Conservation (phyloP, 139 green algal genomes). For the Trebouxia sp. region DNA sequence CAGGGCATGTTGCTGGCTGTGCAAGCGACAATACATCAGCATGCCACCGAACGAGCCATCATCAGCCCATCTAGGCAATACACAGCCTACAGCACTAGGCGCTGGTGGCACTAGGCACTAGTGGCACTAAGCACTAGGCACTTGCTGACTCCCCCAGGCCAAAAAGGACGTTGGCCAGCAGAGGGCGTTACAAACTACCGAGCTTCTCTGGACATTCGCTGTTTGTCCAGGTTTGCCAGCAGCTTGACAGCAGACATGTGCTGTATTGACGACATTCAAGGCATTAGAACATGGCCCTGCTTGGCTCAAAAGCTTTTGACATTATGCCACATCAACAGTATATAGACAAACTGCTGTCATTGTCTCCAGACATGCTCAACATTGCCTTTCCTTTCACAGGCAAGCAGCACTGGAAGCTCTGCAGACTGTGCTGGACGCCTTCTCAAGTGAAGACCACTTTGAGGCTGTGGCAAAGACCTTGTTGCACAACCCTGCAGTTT, state of each 20-base stretch:
- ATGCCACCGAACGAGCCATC: too few relatives aligned
- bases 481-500: slow-evolving; percentile 24
- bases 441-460: slow-evolving; percentile 29
- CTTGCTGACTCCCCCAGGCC: too few relatives aligned
- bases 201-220: neutral
- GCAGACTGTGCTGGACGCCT: slow-evolving; percentile 11
- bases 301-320: neutral
- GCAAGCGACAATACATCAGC: too few relatives aligned
- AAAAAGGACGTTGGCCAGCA: too few relatives aligned
- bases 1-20: too few relatives aligned
- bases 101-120: too few relatives aligned
- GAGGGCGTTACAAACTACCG: neutral
- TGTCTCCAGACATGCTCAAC: neutral
- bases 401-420: slow-evolving; percentile 41
- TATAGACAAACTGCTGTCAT: neutral
- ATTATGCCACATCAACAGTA: neutral
- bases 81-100: too few relatives aligned
- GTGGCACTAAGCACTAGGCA: too few relatives aligned
- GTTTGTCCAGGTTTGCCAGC: neutral
- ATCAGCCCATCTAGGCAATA: too few relatives aligned
- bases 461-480: neutral
- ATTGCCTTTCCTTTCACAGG: neutral
- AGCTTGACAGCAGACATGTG: neutral
- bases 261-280: neutral
- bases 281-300: neutral